phyloP scores from a whole-genome alignment of 1,284 basidiomycete genomes.

The Omphalotus olearius region DNA sequence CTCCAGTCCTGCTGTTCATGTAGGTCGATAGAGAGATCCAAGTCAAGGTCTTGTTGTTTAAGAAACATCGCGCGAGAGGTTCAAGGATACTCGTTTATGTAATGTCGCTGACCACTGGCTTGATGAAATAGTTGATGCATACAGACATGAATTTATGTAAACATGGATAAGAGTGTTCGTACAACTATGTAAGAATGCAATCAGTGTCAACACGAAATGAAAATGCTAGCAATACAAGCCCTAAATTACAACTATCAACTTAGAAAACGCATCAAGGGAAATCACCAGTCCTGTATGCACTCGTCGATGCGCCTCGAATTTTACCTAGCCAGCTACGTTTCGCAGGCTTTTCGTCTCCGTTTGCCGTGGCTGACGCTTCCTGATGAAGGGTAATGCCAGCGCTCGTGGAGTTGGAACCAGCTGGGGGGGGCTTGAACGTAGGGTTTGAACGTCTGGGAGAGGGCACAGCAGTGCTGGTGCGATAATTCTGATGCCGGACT shows the following conservation, averaged over 20 bases:
- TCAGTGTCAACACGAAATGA: neutral
- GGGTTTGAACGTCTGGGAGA: slow-evolving; percentile 41
- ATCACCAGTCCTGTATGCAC: slow-evolving; percentile 2
- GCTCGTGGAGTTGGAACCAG: neutral
- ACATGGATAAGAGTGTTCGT: neutral
- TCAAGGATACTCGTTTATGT: neutral
- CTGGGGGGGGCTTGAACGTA: slow-evolving; percentile 21
- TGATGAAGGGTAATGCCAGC: slow-evolving; percentile 1
- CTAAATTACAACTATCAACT: neutral
- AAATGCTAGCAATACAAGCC: slow-evolving; percentile 7
- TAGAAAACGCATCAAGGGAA: neutral
- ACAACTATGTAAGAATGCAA: slow-evolving; percentile 7
- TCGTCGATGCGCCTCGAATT: slow-evolving; percentile 40
- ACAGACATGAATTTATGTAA: neutral
- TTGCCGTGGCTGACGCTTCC: slow-evolving; percentile 15
- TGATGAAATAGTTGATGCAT: neutral
- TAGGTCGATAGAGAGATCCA: slow-evolving; percentile 54
- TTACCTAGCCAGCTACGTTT: slow-evolving; percentile 65
- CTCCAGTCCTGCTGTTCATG: slow-evolving; percentile 57
- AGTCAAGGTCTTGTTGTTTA: slow-evolving; percentile 27
- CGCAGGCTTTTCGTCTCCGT: slow-evolving; percentile 28
- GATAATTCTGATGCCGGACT: slow-evolving; percentile 42
- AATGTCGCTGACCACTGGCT: neutral
- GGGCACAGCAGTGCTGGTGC: slow-evolving; percentile 28
- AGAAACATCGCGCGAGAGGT: slow-evolving; percentile 11